phyloP scores from a whole-genome alignment of 805 yeast species.

The Sugiyamaella boreocaroliniensis region DNA sequence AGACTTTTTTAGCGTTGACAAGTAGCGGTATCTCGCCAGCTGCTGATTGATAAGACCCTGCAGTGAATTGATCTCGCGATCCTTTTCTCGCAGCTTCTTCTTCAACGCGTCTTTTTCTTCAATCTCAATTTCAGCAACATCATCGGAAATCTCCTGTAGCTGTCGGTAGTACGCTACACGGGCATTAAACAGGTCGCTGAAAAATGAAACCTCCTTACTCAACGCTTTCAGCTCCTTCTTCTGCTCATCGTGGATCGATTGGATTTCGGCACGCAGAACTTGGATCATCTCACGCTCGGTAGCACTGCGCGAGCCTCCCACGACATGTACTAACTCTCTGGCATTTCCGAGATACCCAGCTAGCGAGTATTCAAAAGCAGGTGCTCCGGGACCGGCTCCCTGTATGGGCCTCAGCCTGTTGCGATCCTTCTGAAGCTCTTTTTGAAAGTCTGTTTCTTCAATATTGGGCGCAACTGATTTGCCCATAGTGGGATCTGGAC shows the following conservation, averaged over 20 bases:
- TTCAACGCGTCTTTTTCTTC: conserved; percentile 25
- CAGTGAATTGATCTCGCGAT: conserved; percentile 13
- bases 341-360: conserved; percentile 3
- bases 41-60: conserved; percentile 16
- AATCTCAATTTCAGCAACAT: conserved; percentile 49
- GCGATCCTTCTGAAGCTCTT: conserved; percentile 20
- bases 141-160: conserved; percentile 80
- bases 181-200: conserved; percentile 65
- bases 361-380: conserved; percentile 2
- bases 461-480: conserved; percentile 19
- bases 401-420: conserved; percentile 15
- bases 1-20: conserved; percentile 37
- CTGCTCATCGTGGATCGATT: conserved; percentile 1
- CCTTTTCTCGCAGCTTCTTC: conserved; percentile 21
- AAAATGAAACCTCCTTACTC: conserved; percentile 31
- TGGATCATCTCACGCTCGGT: conserved; percentile 4
- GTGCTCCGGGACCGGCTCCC: conserved; percentile 8
- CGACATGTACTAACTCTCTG: not conserved
- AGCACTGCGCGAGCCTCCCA: conserved; percentile 1
- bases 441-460: conserved; percentile 21
- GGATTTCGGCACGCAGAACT: not conserved
- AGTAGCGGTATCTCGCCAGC: conserved; percentile 37
- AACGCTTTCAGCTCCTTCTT: conserved; percentile 10
- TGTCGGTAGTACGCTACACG: conserved; percentile 77
- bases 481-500: conserved; percentile 22